These are phyloP conservation scores for Naganishia onofrii DNA, from an alignment of 768 basidiomycete species.

Conservation along the genomic window DNA sequence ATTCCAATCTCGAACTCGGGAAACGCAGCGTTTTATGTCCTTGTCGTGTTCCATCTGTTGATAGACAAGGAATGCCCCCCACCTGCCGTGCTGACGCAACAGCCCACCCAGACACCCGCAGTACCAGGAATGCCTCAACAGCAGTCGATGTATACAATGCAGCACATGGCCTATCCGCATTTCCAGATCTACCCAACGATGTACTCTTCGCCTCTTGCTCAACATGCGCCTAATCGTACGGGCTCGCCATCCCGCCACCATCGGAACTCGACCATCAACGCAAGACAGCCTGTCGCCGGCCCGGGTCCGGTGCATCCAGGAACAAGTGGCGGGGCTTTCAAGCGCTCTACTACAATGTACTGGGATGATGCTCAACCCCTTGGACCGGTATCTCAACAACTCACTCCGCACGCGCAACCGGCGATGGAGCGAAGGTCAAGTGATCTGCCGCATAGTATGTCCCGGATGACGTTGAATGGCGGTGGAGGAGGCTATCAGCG, in stretches of 20 bases:
- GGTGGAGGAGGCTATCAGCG: background rate
- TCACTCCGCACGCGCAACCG: background rate
- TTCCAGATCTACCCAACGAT: constrained; percentile 30
- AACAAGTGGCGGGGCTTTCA: constrained; percentile 21
- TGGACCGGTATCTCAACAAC: constrained; percentile 15
- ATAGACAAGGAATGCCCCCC: constrained; percentile 34
- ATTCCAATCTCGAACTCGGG: constrained; percentile 49
- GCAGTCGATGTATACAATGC: background rate
- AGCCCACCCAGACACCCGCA: background rate
- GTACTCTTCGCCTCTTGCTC: constrained; percentile 8
- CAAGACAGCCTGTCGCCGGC: background rate
- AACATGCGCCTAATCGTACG: background rate
- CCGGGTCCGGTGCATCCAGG: background rate
- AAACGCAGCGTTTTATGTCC: constrained; percentile 50
- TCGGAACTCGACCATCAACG: background rate
- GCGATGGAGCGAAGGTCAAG: constrained; percentile 11
- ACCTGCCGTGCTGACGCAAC: constrained; percentile 28
- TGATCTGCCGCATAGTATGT: constrained; percentile 21
- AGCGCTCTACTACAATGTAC: constrained; percentile 48
- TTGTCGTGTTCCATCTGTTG: constrained; percentile 49
- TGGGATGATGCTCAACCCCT: constrained; percentile 46
- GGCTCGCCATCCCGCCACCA: constrained; percentile 14
- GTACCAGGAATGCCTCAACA: constrained; percentile 1
- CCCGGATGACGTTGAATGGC: constrained; percentile 10
- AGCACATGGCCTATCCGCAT: constrained; percentile 23